A percentile compares a stretch with the other conserved stretches of the same genome.
Conservation (phyloP, 331 rosid genomes). For the Cydonia oblonga region DNA sequence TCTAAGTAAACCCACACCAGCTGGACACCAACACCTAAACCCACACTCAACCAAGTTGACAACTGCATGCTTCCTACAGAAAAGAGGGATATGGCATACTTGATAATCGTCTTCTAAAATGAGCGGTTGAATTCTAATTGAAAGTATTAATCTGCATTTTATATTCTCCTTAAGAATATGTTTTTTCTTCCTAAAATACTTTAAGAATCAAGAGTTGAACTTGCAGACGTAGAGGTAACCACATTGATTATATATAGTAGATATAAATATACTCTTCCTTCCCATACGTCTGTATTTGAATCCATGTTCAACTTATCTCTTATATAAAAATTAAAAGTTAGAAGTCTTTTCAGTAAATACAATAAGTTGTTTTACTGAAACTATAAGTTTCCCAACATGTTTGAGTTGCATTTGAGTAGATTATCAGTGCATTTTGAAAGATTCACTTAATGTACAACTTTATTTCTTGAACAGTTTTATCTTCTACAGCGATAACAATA, state of each 20-base stretch:
- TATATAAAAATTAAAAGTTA: too few relatives aligned
- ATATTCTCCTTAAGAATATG: not conserved
- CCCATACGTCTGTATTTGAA: too few relatives aligned
- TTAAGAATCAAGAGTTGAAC: not conserved
- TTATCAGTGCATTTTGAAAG: not conserved
- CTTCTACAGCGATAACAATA: not conserved
- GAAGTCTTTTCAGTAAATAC: too few relatives aligned
- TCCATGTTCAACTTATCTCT: not conserved
- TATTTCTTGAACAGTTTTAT: not conserved
- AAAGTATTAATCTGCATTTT: not conserved
- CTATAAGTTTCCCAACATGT: not conserved
- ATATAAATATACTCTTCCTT: too few relatives aligned
- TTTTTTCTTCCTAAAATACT: too few relatives aligned
- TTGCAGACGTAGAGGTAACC: fast-evolving
- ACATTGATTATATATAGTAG: too few relatives aligned
- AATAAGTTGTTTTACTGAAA: too few relatives aligned
- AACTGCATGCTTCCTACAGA: not conserved
- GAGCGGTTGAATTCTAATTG: not conserved
- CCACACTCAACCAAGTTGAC: not conserved
- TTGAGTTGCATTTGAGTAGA: not conserved
- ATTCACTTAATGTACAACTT: too few relatives aligned
- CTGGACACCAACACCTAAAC: slow-evolving; percentile 18
- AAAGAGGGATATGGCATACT: not conserved
- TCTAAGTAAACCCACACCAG: slow-evolving; percentile 34
- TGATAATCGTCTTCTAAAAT: not conserved